Conservation (phyloP, 441 rosid genomes). For the Theobroma grandiflorum region DNA sequence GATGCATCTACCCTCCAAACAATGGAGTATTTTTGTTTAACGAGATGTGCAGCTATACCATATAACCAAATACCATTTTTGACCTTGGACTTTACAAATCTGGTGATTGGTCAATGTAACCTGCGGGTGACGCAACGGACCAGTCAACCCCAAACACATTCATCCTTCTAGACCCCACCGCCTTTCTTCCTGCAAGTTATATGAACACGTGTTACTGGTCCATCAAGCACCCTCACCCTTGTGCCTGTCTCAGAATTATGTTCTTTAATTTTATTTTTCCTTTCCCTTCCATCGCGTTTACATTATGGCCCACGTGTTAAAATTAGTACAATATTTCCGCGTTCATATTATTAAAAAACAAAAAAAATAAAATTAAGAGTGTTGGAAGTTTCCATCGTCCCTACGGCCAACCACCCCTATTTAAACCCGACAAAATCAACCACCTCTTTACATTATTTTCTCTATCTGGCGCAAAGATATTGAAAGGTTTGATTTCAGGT, state of each 20-base stretch:
- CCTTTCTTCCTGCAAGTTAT: neutral
- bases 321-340: neutral
- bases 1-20: neutral
- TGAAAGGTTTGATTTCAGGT: neutral
- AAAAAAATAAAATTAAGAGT: too few species aligned
- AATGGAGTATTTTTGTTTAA: neutral
- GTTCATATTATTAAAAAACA: neutral
- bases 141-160: neutral
- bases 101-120: conserved; percentile 20
- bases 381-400: neutral
- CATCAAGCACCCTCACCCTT: neutral
- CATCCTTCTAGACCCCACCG: conserved; percentile 27
- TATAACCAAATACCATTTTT: neutral
- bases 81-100: neutral
- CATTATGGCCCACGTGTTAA: neutral
- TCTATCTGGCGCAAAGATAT: neutral
- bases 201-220: conserved; percentile 23
- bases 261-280: neutral
- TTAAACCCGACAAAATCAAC: neutral
- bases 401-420: neutral
- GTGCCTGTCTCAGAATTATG: neutral
- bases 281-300: neutral
- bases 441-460: neutral
- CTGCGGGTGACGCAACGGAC: neutral
- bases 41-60: neutral